These are phyloP conservation scores for Rhodotorula sp. DNA, from an alignment of 1,284 basidiomycete genomes.

Conservation along the genomic window DNA sequence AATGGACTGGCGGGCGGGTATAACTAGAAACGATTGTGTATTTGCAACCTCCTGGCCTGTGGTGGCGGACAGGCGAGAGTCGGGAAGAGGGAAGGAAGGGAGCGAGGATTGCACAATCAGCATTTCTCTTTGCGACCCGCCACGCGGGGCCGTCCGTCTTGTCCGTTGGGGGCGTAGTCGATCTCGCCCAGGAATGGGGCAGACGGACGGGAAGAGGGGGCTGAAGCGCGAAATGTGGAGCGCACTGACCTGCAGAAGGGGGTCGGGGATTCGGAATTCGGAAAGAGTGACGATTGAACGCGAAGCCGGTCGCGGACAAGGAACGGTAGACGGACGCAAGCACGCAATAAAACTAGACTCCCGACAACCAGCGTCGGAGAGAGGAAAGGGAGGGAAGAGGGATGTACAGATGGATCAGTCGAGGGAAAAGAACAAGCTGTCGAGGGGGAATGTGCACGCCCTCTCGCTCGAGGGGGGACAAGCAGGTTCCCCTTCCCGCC, in stretches of 20 bases:
- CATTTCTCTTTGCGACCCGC: too few species aligned
- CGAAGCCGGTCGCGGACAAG: background rate
- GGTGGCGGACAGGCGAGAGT: too few species aligned
- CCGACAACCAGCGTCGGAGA: background rate
- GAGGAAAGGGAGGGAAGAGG: background rate
- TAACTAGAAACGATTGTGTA: too few species aligned
- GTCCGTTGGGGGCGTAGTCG: too few species aligned
- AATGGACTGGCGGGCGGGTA: background rate
- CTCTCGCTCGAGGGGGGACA: background rate
- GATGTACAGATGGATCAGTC: too few species aligned
- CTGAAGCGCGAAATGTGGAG: background rate
- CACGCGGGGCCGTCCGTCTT: too few species aligned
- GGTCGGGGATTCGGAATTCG: background rate
- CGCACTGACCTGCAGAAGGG: slow-evolving; percentile 8
- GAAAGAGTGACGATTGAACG: background rate
- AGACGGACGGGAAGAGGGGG: background rate
- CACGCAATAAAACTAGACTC: background rate
- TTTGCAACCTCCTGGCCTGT: too few species aligned
- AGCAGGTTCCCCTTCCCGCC: background rate
- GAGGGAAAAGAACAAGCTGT: too few species aligned
- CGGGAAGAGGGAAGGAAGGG: background rate
- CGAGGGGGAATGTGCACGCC: background rate
- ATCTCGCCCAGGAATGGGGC: background rate
- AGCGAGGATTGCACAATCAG: background rate
- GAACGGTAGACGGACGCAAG: background rate